Conservation (phyloP, 495 filamentous ascomycete species). For the Podospora conica region DNA sequence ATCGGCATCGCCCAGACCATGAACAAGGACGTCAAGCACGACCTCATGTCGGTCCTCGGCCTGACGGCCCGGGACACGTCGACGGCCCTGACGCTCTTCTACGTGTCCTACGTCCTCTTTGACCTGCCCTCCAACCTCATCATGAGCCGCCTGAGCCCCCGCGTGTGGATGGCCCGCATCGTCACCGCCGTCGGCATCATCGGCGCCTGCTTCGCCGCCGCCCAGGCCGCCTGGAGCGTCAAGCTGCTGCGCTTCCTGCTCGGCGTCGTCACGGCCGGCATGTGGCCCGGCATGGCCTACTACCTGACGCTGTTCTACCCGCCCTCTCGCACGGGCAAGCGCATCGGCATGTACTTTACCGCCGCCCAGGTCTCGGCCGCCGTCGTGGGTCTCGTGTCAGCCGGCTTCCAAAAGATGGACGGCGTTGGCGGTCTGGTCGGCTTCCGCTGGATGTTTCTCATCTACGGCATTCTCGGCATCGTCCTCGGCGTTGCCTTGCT, state of each 20-base stretch:
- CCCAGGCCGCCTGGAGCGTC: constrained; percentile 76
- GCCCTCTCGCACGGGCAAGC: constrained; percentile 74
- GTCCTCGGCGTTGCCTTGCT: constrained; percentile 64
- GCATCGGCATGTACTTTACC: constrained; percentile 85
- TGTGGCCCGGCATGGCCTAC: constrained; percentile 95
- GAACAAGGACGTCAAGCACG: constrained; percentile 62
- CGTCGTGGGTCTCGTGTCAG: constrained; percentile 83
- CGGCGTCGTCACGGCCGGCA: constrained; percentile 82
- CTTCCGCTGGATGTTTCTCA: constrained; percentile 92
- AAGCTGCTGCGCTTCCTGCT: constrained; percentile 86
- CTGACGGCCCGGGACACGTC: constrained; percentile 70
- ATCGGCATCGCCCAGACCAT: constrained; percentile 87
- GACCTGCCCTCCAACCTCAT: constrained; percentile 85
- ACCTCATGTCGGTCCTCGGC: constrained; percentile 59
- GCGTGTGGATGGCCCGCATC: constrained; percentile 90
- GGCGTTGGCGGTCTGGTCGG: constrained; percentile 68
- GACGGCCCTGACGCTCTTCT: constrained; percentile 78
- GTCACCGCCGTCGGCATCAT: constrained; percentile 82
- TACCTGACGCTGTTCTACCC: constrained; percentile 92
- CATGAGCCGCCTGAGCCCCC: constrained; percentile 78
- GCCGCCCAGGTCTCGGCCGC: constrained; percentile 85
- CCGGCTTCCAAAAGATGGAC: constrained; percentile 89
- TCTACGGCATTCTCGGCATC: constrained; percentile 73
- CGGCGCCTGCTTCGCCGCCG: constrained; percentile 73
- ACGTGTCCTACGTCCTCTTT: constrained; percentile 84